phyloP scores from a whole-genome alignment of 768 basidiomycete species.

The Boletus tomentosulus region DNA sequence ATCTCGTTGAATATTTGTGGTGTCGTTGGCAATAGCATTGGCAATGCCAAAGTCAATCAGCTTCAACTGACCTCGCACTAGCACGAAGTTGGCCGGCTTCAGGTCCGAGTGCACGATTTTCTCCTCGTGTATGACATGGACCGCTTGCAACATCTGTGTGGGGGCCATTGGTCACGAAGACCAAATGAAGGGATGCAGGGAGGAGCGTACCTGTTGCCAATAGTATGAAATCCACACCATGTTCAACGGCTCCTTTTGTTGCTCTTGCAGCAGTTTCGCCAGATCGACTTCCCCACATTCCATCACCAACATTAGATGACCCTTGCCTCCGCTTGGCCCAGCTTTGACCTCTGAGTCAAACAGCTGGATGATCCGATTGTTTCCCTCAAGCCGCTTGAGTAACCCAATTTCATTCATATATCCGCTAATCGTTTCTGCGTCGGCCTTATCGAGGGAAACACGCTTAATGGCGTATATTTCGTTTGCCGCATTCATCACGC shows the following conservation, averaged over 20 bases:
- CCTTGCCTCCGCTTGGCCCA: conserved; percentile 62
- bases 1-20: conserved; percentile 95
- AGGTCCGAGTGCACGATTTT: conserved; percentile 98
- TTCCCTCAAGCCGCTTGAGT: conserved; percentile 90
- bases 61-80: conserved; percentile 93
- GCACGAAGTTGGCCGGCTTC: conserved; percentile 97
- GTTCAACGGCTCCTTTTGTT: conserved; percentile 78
- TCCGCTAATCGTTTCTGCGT: conserved; percentile 82
- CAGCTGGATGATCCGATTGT: conserved; percentile 85
- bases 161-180: background rate
- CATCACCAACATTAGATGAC: conserved; percentile 84
- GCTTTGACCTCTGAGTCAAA: conserved; percentile 84
- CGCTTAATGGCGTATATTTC: conserved; percentile 90
- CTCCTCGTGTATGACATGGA: conserved; percentile 97
- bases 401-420: conserved; percentile 97
- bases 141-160: conserved; percentile 90
- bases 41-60: conserved; percentile 99
- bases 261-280: conserved; percentile 76
- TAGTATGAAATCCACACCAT: conserved; percentile 94
- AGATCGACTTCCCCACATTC: conserved; percentile 96
- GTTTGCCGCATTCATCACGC: conserved; percentile 72
- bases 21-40: conserved; percentile 97
- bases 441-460: conserved; percentile 85
- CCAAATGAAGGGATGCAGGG: background rate
- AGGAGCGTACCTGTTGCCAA: conserved; percentile 82